Percentiles rank a stretch among this genome's conserved stretches.
These are phyloP conservation scores for Heliamphora ciliata DNA, from an alignment of 179 eudicot species.

Conservation along the genomic window DNA sequence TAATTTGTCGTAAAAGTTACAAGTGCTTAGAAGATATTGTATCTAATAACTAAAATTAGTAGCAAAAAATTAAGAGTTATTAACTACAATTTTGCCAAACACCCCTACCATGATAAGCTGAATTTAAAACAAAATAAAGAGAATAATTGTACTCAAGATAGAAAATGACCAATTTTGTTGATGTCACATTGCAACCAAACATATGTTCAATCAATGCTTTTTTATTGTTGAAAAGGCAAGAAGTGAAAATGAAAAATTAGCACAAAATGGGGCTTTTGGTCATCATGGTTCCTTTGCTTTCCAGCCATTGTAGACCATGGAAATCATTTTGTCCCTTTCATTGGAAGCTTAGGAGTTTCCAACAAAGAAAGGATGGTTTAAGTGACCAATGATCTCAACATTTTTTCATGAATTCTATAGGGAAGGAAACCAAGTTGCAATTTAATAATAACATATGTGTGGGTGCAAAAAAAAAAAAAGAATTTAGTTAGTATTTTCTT, in stretches of 20 bases:
- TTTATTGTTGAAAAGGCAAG: neutral
- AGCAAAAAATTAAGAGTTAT: too few relatives aligned
- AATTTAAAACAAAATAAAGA: neutral
- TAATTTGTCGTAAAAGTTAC: too few relatives aligned
- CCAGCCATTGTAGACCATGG: slow-evolving; percentile 10
- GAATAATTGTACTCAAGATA: neutral
- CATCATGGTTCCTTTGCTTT: neutral
- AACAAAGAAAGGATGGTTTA: slow-evolving; percentile 1
- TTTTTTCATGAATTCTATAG: neutral
- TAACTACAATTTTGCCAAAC: neutral
- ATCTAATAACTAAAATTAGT: too few relatives aligned
- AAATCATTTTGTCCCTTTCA: slow-evolving; percentile 13
- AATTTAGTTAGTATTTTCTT: neutral
- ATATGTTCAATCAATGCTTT: neutral
- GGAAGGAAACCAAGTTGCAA: neutral
- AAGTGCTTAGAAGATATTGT: too few relatives aligned
- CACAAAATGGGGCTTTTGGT: neutral
- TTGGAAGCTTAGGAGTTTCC: slow-evolving; percentile 16
- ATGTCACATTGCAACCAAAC: neutral
- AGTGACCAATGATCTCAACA: slow-evolving; percentile 8
- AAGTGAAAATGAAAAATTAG: neutral
- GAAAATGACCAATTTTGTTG: slow-evolving; percentile 6
- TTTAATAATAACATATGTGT: neutral
- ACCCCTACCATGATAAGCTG: neutral
- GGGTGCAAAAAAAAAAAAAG: neutral